These are phyloP conservation scores for Hyphopichia pseudoburtonii DNA, from an alignment of 1,139 yeast genomes.

Conservation along the genomic window DNA sequence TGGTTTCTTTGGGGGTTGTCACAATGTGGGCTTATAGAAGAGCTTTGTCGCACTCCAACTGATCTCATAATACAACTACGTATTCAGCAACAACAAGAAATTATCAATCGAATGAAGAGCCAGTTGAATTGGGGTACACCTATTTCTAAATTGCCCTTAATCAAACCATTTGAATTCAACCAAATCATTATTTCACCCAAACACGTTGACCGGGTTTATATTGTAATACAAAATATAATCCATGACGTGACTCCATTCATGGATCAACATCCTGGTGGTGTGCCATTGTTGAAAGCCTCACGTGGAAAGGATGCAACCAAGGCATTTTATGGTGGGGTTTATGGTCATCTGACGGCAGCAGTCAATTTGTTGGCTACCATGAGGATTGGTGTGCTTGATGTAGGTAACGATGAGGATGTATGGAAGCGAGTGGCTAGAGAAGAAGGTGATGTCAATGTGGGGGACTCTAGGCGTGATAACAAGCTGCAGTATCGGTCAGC, in stretches of 20 bases:
- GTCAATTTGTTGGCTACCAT: conserved; percentile 69
- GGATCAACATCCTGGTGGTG: conserved; percentile 74
- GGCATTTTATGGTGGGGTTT: conserved; percentile 75
- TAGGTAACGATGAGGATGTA: conserved; percentile 80
- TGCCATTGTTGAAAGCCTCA: conserved; percentile 57
- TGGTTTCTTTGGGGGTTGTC: conserved; percentile 51
- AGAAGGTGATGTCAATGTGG: conserved; percentile 36
- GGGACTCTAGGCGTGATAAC: conserved; percentile 19
- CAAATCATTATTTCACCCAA: conserved; percentile 34
- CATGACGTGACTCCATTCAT: conserved; percentile 75
- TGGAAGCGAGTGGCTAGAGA: conserved; percentile 60
- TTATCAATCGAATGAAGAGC: conserved; percentile 58
- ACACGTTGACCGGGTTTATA: conserved; percentile 40
- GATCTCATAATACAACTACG: conserved; percentile 55
- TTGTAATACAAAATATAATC: conserved; percentile 55
- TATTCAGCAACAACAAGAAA: conserved; percentile 65
- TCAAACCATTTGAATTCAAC: conserved; percentile 50
- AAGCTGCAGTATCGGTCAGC: conserved; percentile 37
- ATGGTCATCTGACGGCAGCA: conserved; percentile 74
- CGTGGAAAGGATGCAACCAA: conserved; percentile 72
- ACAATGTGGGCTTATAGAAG: conserved; percentile 38
- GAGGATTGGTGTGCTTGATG: conserved; percentile 72
- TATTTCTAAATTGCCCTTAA: conserved; percentile 61
- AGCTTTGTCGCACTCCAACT: conserved; percentile 41
- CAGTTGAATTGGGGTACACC: conserved; percentile 78